Evolutionary conservation across 2,329 filamentous ascomycete species (phyloP).

Genomic region (Acrocalymma vagum): DNA sequence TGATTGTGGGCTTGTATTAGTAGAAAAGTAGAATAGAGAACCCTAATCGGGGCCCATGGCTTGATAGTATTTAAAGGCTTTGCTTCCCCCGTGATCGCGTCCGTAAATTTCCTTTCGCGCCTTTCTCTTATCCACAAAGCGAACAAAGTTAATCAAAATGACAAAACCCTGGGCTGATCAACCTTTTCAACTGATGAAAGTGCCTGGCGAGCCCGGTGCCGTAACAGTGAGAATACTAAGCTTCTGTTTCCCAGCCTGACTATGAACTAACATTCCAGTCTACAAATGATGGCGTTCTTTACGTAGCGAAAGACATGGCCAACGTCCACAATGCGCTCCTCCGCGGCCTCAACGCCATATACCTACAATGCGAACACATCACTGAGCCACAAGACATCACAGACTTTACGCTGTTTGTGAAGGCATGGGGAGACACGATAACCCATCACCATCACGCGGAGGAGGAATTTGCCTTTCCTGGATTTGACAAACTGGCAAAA

Average conservation of each 20-base stretch:
- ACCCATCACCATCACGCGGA: constrained; percentile 48
- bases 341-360: constrained; percentile 47
- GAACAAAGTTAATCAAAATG: constrained; percentile 5
- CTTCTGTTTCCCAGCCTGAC: too few relatives aligned
- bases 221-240: constrained; percentile 2
- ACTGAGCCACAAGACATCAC: constrained; percentile 25
- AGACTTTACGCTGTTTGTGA: constrained; percentile 40
- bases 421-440: constrained; percentile 44
- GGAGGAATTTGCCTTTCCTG: constrained; percentile 46
- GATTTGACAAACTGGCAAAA: constrained; percentile 39
- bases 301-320: constrained; percentile 41
- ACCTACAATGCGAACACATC: constrained; percentile 38
- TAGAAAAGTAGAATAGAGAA: too few relatives aligned
- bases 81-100: too few relatives aligned
- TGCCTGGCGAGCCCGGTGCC: constrained; percentile 15
- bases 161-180: constrained; percentile 19
- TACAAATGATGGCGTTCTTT: constrained; percentile 43
- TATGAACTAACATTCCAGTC: constrained; percentile 29
- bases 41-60: too few relatives aligned
- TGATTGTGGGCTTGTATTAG: too few relatives aligned
- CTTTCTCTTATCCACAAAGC: neutral
- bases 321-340: constrained; percentile 47
- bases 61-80: too few relatives aligned
- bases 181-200: constrained; percentile 19
- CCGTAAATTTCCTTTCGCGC: too few relatives aligned